Evolutionary conservation across 768 basidiomycete species (phyloP), one percentile per base, ranked within the genome.

Genomic region (Leccinum sublutescens): DNA sequence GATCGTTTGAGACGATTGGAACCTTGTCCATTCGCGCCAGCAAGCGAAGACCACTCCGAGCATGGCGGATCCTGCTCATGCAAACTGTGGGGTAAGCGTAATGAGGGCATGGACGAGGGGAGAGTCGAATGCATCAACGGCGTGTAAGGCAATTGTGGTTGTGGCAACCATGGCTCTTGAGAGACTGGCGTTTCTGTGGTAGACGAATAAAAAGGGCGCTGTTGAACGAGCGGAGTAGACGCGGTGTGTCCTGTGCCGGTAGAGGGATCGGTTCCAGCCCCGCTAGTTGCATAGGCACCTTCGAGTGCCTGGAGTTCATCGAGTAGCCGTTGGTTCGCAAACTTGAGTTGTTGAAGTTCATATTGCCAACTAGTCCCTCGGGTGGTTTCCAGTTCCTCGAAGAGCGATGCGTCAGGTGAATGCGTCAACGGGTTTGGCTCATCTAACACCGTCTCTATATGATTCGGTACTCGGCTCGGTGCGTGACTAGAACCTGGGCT

Each of bases 341-440:
- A 86, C 68, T 85, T 81, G 63, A 95, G 78, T 72, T 94, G 91
- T 74, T 93, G 88, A 51, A 95, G 78, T 75, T 94, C 92, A 65
- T 93, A 96, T 76, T 96, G 94, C 94, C 95, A 97, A 63, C 91
- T 93, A 33, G 88, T 87, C 11, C 83, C 86, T 5, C 87, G 77
- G 14, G 75, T 72, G 0, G 82, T 80, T 47, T 89, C 85, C 14
- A 95, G 79, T 70, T 91, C 90, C 43, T 84, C 85, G 61, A 93
- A 93, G 17, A 93, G 71, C 62, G 91, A 79, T 59, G 74, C 67
- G 7, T 10, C 40, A 9, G 49, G 25, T 2, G 67, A 27, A 43
- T 66, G 70, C 31, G 54, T 60, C 50, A 64, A 29, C 11, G 64
- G 19, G 17, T n/a, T 31, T n/a, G 25, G 23, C 5, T 38, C 55